Base-by-base conservation (phyloP, 768 basidiomycete genomes). In the Rhizopogon vesiculosus region DNA sequence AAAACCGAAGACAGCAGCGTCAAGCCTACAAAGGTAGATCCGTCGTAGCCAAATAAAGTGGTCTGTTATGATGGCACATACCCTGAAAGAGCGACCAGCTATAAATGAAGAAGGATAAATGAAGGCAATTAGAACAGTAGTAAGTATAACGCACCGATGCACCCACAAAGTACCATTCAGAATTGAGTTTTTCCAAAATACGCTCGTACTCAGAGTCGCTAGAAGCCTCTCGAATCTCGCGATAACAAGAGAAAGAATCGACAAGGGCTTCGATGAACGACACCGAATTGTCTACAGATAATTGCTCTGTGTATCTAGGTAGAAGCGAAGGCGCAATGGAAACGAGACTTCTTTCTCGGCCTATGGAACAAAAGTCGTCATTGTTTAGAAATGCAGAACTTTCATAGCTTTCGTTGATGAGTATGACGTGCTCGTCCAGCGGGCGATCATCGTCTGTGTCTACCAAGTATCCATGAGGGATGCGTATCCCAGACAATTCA, bases 151-250 rank as follows among this genome's bases (percentile, higher is more conserved):
- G 60, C 57, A 87, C 82, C 63, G 83, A 71, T 38, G 78, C 84
- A n/a, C 84, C 86, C 15, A 81, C 72, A 44, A 79, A 84, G 5
- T 78, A 79, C 87, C 87, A 89, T 60, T 89, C 87, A 28, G 71
- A 70, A 57, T 80, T 72, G 22, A 88, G 60, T 41, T 81, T 67
- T 2, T 56, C 57, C 45, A 83, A 73, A 3, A 86, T 64, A 12
- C 67, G 66, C 44, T 86, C 83, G 51, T 74, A 85, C 8, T 84
- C 74, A 1, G 76, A 76, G 51, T 83, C 78, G 10, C 60, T 49
- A 52, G 5, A 3, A 49, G 48, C 48, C 35, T 74, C 71, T 41
- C 76, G 74, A 38, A 89, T n/a, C n/a, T n/a, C n/a, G n/a, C n/a
- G n/a, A n/a, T n/a, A n/a, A n/a, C n/a, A n/a, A n/a, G n/a, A n/a